A percentile compares a stretch with the other conserved stretches of the same genome.
phyloP scores from a whole-genome alignment of 164 flowering plant genomes.

The Dillenia suffruticosa region DNA sequence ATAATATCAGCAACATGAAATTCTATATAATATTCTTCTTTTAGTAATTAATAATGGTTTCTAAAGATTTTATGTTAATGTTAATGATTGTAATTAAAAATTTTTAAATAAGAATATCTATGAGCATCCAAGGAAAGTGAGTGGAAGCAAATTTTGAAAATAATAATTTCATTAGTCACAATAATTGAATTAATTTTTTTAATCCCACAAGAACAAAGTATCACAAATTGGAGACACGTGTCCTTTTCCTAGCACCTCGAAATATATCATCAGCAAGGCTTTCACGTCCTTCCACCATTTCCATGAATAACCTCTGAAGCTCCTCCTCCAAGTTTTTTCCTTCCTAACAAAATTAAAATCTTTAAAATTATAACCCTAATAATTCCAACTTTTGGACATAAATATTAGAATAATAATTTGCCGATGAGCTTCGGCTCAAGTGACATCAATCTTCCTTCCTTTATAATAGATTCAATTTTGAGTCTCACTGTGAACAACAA shows the following conservation, averaged over 20 bases:
- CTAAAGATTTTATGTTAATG: too few relatives aligned
- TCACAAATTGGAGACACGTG: neutral
- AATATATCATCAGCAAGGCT: neutral
- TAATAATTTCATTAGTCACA: neutral
- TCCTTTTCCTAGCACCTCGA: conserved; percentile 1
- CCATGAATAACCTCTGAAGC: conserved; percentile 20
- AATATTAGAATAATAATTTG: too few relatives aligned
- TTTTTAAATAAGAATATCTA: too few relatives aligned
- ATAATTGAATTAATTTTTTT: neutral
- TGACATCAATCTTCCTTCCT: too few relatives aligned
- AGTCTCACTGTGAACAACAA: neutral
- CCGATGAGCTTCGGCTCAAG: too few relatives aligned
- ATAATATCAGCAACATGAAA: too few relatives aligned
- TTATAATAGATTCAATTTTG: neutral
- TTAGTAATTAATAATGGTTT: too few relatives aligned
- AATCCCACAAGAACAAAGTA: neutral
- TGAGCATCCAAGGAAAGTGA: too few relatives aligned
- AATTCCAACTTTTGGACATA: too few relatives aligned
- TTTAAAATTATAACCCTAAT: neutral
- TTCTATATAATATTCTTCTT: too few relatives aligned
- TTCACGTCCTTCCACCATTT: conserved; percentile 12
- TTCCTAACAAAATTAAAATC: conserved; percentile 3
- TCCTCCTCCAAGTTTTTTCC: conserved; percentile 24
- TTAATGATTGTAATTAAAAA: too few relatives aligned
- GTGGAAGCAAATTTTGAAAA: too few relatives aligned